Evolutionary conservation across 2,329 filamentous ascomycete genomes (phyloP), one percentile per base, ranked within the genome.

Genomic region (Cadophora malorum): DNA sequence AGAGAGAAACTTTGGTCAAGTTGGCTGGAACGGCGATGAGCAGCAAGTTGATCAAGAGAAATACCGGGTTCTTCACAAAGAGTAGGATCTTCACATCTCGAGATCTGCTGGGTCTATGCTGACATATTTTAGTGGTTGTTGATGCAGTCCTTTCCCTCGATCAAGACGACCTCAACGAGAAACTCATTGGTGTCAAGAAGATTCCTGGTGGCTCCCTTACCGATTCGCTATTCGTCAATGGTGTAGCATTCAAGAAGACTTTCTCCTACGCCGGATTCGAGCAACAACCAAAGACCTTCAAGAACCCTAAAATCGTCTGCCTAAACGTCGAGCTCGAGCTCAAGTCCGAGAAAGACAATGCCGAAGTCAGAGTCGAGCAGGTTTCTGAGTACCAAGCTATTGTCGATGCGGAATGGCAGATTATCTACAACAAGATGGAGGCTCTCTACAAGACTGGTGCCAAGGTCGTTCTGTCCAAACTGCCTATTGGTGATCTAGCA

Each of bases 371-470:
- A 68, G 94, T 99, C 67, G 96, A 98, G 82, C 94, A 98, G 81
- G 96, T 99, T 63, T 97, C 95, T 23, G 96, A 99, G 83, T 99
- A 99, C 84, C 96, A 99, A 83, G 96, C 96, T 71, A 97, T 99
- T 75, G 96, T 99, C 79, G 96, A 99, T 78, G 96, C 96, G 35
- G 96, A 99, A 82, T 99, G 96, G 96, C 94, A 97, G 82, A 99
- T 99, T 79, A 99, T 99, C 81, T 98, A 91, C 88, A 95, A 97
- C 85, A 99, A 99, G 86, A 92, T 99, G 79, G 96, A 99, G 83
- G 93, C 95, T 60, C 83, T 97, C 64, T 88, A 95, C 86, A 90
- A 95, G 82, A 97, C 95, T 6, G 96, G 96, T 65, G 96, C 96
- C 72, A 97, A 97, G 87, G 94, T 99, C 63, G 94, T 99, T 52